Percentiles rank a stretch among this genome's conserved stretches.
phyloP scores from a whole-genome alignment of 2,329 filamentous ascomycete genomes.

The Paramyrothecium sp. region DNA sequence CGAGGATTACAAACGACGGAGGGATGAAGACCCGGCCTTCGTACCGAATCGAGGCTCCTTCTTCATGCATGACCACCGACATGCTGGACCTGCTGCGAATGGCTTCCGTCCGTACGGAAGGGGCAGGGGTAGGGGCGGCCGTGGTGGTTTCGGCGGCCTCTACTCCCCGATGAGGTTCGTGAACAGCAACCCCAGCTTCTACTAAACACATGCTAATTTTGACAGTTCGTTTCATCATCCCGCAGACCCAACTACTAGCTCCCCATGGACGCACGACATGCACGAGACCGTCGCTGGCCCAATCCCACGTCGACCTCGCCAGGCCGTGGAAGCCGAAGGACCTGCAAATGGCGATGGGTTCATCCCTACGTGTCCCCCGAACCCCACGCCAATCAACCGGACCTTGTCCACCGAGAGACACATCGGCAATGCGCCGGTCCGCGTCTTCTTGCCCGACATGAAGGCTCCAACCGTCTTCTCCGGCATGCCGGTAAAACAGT shows the following conservation, averaged over 20 bases:
- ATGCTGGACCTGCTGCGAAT: conserved; percentile 73
- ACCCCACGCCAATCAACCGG: conserved; percentile 66
- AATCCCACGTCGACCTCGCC: conserved; percentile 37
- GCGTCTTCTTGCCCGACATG: conserved; percentile 78
- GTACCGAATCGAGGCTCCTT: conserved; percentile 93
- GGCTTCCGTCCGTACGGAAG: conserved; percentile 72
- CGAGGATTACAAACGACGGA: conserved; percentile 84
- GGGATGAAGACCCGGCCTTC: conserved; percentile 87
- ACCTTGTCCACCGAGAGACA: conserved; percentile 81
- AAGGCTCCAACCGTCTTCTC: conserved; percentile 68
- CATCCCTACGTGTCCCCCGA: conserved; percentile 57
- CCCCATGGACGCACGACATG: conserved; percentile 91
- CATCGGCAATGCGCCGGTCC: conserved; percentile 80
- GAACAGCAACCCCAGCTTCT: conserved; percentile 3
- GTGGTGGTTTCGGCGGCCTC: conserved; percentile 57
- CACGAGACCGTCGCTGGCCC: conserved; percentile 68
- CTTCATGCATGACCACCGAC: conserved; percentile 94
- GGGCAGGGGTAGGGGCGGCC: conserved; percentile 61
- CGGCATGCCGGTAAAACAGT: conserved; percentile 79
- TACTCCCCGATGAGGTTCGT: conserved; percentile 66
- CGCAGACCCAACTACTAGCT: conserved; percentile 64
- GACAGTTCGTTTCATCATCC: conserved; percentile 40
- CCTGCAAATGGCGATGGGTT: conserved; percentile 53
- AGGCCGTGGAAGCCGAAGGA: conserved; percentile 44
- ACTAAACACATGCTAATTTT: conserved; percentile 19